A percentile compares a stretch with the other conserved stretches of the same genome.
phyloP scores from a whole-genome alignment of 2,329 filamentous ascomycete genomes.

The Aspergillus ochraceus region DNA sequence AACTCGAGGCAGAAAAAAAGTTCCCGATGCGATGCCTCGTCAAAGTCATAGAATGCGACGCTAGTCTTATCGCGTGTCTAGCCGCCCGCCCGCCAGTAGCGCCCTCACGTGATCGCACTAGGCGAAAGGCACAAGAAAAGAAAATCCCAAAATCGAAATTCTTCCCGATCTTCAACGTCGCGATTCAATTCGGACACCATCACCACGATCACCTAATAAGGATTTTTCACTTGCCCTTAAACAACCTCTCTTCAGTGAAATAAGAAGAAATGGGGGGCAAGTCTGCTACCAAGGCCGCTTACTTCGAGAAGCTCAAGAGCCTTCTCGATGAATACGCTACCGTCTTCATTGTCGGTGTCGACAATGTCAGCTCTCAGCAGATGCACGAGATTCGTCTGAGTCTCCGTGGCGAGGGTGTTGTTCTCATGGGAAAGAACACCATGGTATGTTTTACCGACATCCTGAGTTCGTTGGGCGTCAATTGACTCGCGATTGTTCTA shows the following conservation, averaged over 20 bases:
- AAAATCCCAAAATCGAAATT: constrained; percentile 25
- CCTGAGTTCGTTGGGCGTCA: not conserved
- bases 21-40: not conserved
- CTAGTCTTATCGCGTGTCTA: not conserved
- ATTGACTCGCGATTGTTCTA: constrained; percentile 35
- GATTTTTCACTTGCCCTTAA: constrained; percentile 79
- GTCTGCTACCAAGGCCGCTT: constrained; percentile 86
- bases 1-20: not conserved
- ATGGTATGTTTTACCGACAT: constrained; percentile 65
- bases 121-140: constrained; percentile 40
- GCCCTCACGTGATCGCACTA: constrained; percentile 36
- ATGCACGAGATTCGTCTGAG: constrained; percentile 99
- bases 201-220: constrained; percentile 21
- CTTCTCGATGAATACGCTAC: constrained; percentile 95
- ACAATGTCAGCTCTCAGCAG: constrained; percentile 99
- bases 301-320: constrained; percentile 99
- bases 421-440: constrained; percentile 99
- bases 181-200: constrained; percentile 26
- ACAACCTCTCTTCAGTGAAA: constrained; percentile 88
- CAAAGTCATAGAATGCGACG: not conserved
- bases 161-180: constrained; percentile 25
- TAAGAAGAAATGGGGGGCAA: constrained; percentile 99
- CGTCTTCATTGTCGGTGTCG: constrained; percentile 94
- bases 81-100: not conserved
- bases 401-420: constrained; percentile 87